Percentiles rank a stretch among this genome's conserved stretches.
phyloP scores from a whole-genome alignment of 495 filamentous ascomycete species.

The Aeminium ludgeri region DNA sequence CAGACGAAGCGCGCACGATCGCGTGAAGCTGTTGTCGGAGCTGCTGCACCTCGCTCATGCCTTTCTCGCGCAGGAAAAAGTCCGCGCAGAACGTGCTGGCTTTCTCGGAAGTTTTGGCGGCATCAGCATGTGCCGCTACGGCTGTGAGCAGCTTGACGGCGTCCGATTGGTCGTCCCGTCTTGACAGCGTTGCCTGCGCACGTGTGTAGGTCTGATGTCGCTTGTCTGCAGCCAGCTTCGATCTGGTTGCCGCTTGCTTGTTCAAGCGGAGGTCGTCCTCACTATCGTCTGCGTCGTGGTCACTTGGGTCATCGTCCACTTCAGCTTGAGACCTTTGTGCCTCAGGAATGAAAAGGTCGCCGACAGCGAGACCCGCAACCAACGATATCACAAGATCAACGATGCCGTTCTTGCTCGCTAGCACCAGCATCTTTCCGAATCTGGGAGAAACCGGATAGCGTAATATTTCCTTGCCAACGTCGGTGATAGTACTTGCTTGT shows the following conservation, averaged over 20 bases:
- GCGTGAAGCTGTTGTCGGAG: conserved; percentile 67
- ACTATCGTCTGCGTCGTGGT: conserved; percentile 42
- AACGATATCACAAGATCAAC: conserved; percentile 77
- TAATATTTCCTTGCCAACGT: conserved; percentile 61
- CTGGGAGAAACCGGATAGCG: conserved; percentile 79
- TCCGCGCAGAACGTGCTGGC: conserved; percentile 45
- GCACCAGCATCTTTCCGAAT: conserved; percentile 75
- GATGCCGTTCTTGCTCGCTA: conserved; percentile 70
- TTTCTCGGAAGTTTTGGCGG: conserved; percentile 29
- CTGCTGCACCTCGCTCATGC: conserved; percentile 68
- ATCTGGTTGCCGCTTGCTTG: neutral
- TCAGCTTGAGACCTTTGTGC: conserved; percentile 48
- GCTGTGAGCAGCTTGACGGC: conserved; percentile 81
- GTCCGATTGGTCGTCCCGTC: conserved; percentile 67
- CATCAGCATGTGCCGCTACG: conserved; percentile 66
- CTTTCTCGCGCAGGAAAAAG: conserved; percentile 74
- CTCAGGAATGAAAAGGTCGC: conserved; percentile 75
- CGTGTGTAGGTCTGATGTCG: conserved; percentile 53
- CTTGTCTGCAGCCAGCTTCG: conserved; percentile 37
- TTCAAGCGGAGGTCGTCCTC: neutral
- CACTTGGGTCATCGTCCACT: conserved; percentile 26
- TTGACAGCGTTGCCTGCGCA: conserved; percentile 62
- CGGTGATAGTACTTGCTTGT: conserved; percentile 50
- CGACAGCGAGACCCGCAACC: conserved; percentile 73
- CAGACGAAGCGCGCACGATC: conserved; percentile 53